Evolutionary conservation across 306 rosid genomes (phyloP), one percentile per base, ranked within the genome.

Genomic region (Erythrophleum fordii): DNA sequence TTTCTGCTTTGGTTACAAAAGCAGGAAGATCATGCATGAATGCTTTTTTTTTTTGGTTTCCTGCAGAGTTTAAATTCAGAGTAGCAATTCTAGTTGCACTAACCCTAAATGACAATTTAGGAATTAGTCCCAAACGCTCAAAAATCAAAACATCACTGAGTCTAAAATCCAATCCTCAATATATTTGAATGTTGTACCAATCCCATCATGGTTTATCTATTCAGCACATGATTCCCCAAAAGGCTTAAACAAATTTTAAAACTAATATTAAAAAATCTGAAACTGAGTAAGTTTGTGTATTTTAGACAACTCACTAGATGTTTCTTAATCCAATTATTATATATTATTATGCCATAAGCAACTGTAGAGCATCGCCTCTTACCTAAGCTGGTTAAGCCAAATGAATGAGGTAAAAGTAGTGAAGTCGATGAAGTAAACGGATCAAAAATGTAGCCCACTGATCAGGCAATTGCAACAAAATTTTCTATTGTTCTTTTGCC

Each of bases 401-500:
- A 69, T 28, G 53, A 37, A 20, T 13, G 22, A 77, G 26, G 55
- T 61, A 25, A 72, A 70, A 72, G 60, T 60, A 59, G 49, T 5
- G 18, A 51, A 73, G 66, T 37, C 26, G 79, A 74, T 56, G 52
- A 31, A 31, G 70, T 25, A 67, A 12, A 28, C 29, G 64, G 60
- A 52, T 26, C 25, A 72, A 20, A 16, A 31, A 22, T 41, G 66
- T 28, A 48, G n/a, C 67, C 59, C 44, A 11, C 35, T 34, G 6
- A 77, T 78, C 11, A 70, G 60, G 67, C 62, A 35, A 64, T 17
- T 53, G 72, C 66, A 42, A 48, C 20, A 55, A 74, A 72, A 49
- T 41, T 6, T 67, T 59, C 55, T 8, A 42, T 51, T 10, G 10
- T 48, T 35, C 60, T 11, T 20, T 39, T 34, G 22, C 48, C 22